These are phyloP conservation scores for Pseudocercospora fuligena DNA, from an alignment of 2,329 filamentous ascomycete genomes.

Conservation along the genomic window DNA sequence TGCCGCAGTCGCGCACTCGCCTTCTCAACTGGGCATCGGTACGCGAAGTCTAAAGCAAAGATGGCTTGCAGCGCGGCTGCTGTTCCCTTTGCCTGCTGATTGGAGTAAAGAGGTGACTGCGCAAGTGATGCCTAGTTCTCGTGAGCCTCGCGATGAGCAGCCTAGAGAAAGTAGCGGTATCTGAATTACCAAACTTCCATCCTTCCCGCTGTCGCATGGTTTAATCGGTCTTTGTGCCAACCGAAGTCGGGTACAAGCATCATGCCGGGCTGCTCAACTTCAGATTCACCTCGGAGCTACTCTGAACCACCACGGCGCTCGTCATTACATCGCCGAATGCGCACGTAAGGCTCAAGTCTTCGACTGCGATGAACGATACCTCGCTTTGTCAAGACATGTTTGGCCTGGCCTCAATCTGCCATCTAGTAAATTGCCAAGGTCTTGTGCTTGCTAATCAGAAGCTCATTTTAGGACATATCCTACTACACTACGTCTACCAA, in stretches of 20 bases:
- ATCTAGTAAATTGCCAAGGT: slow-evolving; percentile 1
- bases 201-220: slow-evolving; percentile 8
- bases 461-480: neutral
- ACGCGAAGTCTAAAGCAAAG: slow-evolving; percentile 3
- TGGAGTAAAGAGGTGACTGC: neutral
- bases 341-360: neutral
- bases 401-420: neutral
- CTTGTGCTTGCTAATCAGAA: slow-evolving; percentile 12
- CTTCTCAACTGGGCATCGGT: neutral
- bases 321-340: slow-evolving; percentile 1
- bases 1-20: neutral
- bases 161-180: neutral
- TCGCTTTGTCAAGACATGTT: neutral
- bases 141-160: neutral
- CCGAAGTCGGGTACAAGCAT: neutral
- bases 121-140: neutral
- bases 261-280: neutral
- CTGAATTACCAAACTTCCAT: slow-evolving; percentile 6
- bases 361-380: neutral
- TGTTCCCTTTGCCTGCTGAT: neutral
- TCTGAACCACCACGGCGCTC: neutral
- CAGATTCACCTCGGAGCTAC: slow-evolving; percentile 1
- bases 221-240: neutral
- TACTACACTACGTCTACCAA: neutral
- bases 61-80: neutral